Base-by-base conservation (phyloP, 768 basidiomycete genomes). In the Lactarius deliciosus region DNA sequence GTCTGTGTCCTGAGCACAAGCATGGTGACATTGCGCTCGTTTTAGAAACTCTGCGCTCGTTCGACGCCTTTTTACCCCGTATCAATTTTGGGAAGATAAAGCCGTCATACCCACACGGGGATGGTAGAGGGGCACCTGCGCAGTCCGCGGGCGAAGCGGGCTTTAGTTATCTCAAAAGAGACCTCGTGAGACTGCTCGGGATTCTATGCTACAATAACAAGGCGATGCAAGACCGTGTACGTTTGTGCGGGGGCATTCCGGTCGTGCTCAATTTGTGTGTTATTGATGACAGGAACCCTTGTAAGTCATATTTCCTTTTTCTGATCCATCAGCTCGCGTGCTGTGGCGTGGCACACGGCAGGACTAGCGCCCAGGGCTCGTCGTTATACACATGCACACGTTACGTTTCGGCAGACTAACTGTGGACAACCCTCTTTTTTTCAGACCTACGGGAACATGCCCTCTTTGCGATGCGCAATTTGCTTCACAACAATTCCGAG, bases 391-490 rank as follows among this genome's bases (percentile, higher is more conserved):
- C 53, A 43, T 34, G n/a, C 5, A 34, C 32, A 32, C 40, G 10
- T 41, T 57, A n/a, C 53, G 20, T 58, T 34, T 53, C 41, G 38
- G 61, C 9, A 54, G 66, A 25, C 61, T 60, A 25, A 57, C 60
- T 8, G 72, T 63, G 11, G 58, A 71, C 32, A 47, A 69, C 64
- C 61, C 55, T 40, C 18, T 50, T 63, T 38, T 32, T 50, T 63
- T 40, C 73, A 94, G 96, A 93, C 77, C 79, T 98, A 57, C 88
- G 94, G 22, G 96, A 98, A 77, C 92, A 97, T 74, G 94, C 95
- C 2, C 85, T 98, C 50, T 88, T 97, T 69, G 83, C 93, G 22
- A 80, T 97, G 22, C 85, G 86, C 54, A 92, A 91, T 75, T 76
- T 96, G 13, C 81, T 98, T 64, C 81, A 88, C 69, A 80, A 82